phyloP scores from a whole-genome alignment of 257 asterid genomes.

The Penstemon davidsonii region DNA sequence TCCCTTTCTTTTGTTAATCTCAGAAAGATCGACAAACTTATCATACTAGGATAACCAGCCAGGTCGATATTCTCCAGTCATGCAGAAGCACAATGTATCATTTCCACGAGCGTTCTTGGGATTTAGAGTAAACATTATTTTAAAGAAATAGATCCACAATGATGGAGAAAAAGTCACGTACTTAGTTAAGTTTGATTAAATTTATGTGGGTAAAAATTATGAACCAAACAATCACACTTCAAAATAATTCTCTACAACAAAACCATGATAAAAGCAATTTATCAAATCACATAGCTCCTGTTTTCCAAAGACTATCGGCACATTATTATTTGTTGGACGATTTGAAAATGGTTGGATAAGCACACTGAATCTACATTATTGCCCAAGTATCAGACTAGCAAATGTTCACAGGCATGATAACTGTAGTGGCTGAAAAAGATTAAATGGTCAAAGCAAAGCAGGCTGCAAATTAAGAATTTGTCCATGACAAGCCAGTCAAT shows the following conservation, averaged over 20 bases:
- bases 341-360: neutral
- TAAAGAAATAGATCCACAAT: neutral
- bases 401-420: neutral
- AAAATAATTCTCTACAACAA: neutral
- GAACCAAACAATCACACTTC: too few relatives aligned
- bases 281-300: neutral
- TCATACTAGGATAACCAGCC: neutral
- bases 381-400: neutral
- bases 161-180: neutral
- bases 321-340: neutral
- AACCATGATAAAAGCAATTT: neutral
- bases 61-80: neutral
- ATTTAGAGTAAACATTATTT: neutral
- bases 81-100: conserved; percentile 6
- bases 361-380: neutral
- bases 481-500: neutral
- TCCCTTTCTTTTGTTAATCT: neutral
- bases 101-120: neutral
- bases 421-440: neutral
- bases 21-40: neutral
- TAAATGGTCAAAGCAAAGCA: conserved; percentile 14
- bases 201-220: too few relatives aligned
- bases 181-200: neutral
- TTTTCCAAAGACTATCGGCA: neutral
- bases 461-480: neutral